Percentiles rank a stretch among this genome's conserved stretches.
These are phyloP conservation scores for Ceriops zippeliana DNA, from an alignment of 345 rosid genomes.

Conservation along the genomic window DNA sequence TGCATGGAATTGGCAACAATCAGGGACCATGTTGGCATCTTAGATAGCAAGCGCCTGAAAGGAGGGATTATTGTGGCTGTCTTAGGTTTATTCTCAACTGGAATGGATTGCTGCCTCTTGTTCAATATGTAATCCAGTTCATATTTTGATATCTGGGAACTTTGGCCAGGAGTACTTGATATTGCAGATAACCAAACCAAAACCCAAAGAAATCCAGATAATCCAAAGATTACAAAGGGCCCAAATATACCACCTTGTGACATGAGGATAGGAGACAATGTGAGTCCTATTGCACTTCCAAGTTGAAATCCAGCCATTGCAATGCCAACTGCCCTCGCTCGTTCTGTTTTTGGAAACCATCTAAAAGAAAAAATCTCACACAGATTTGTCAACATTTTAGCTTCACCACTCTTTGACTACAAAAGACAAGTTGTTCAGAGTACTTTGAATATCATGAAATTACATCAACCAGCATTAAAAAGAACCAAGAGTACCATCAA, in stretches of 20 bases:
- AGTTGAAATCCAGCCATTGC: conserved; percentile 97
- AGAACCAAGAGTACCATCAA: conserved; percentile 14
- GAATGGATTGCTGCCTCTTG: conserved; percentile 39
- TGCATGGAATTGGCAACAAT: conserved; percentile 95
- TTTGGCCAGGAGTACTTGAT: conserved; percentile 60
- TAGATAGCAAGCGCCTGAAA: conserved; percentile 71
- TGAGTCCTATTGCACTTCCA: conserved; percentile 86
- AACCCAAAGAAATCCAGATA: conserved; percentile 92
- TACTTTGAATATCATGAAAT: conserved; percentile 4
- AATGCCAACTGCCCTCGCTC: conserved; percentile 85
- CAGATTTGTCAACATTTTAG: conserved; percentile 31
- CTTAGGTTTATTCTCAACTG: conserved; percentile 37
- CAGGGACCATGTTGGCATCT: conserved; percentile 91
- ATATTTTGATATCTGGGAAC: conserved; percentile 76
- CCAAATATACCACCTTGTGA: conserved; percentile 83
- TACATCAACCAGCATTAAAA: conserved; percentile 14
- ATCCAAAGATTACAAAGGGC: conserved; percentile 87
- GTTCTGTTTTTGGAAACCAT: conserved; percentile 95
- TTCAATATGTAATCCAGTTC: conserved; percentile 68
- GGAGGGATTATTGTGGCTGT: conserved; percentile 63
- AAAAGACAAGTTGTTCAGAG: conserved; percentile 7
- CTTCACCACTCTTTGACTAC: conserved; percentile 17
- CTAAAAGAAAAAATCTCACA: conserved; percentile 45
- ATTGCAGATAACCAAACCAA: conserved; percentile 91
- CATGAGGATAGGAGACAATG: conserved; percentile 87